Conservation (phyloP, 2,329 filamentous ascomycete species). For the Sordariomycetes sp. region DNA sequence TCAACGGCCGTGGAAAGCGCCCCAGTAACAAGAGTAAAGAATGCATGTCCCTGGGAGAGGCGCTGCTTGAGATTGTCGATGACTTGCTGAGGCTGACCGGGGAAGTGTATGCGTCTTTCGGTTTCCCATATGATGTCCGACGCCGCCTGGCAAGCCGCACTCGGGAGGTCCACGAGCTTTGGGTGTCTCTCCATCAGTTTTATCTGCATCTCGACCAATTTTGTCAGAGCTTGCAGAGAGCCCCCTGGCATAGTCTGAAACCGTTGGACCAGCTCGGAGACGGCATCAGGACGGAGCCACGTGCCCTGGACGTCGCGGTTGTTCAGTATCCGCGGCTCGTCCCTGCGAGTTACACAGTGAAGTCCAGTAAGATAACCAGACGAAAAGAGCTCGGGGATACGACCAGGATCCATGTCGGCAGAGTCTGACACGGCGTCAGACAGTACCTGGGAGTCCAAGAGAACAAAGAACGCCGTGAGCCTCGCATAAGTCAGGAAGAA, state of each 20-base stretch:
- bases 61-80: slow-evolving; percentile 16
- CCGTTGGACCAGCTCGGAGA: slow-evolving; percentile 23
- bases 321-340: slow-evolving; percentile 6
- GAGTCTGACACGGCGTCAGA: slow-evolving; percentile 5
- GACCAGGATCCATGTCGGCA: background rate
- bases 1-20: slow-evolving; percentile 34
- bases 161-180: slow-evolving; percentile 29
- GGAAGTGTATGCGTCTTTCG: slow-evolving; percentile 7
- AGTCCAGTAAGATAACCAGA: slow-evolving; percentile 31
- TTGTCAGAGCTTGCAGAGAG: slow-evolving; percentile 25
- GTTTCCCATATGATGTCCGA: slow-evolving; percentile 18
- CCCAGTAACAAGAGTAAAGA: slow-evolving; percentile 27
- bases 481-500: slow-evolving; percentile 30
- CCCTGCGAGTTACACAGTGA: slow-evolving; percentile 12
- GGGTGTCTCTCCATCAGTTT: slow-evolving; percentile 29
- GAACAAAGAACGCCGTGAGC: slow-evolving; percentile 37
- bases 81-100: background rate
- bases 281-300: slow-evolving; percentile 9
- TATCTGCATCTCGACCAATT: slow-evolving; percentile 26
- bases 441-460: slow-evolving; percentile 29
- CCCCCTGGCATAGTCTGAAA: slow-evolving; percentile 28
- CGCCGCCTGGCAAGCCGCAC: slow-evolving; percentile 20
- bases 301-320: slow-evolving; percentile 7
- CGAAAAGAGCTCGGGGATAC: background rate
- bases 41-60: slow-evolving; percentile 24